Evolutionary conservation across 2,329 filamentous ascomycete genomes (phyloP), one percentile per base, ranked within the genome.

Genomic region (Diplodia scrobiculata): DNA sequence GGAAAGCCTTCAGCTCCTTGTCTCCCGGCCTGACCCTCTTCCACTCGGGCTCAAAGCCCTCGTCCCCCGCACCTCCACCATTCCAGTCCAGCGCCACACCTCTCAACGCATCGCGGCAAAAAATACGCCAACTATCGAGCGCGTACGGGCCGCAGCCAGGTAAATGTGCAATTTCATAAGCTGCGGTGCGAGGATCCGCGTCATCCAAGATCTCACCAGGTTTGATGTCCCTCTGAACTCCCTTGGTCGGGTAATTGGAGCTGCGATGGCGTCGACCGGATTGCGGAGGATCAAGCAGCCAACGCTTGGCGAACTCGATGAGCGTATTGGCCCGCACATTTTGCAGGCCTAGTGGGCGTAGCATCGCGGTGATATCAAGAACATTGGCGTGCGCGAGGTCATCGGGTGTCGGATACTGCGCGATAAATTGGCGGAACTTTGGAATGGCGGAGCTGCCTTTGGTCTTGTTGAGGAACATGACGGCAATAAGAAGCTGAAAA

Each of bases 61-160:
- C 64, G 13, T 60, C 64, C n/a, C 52, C 41, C 70, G 71, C 79
- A 69, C 70, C 84, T 74, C 71, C 80, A 1, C 89, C 90, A 71
- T 87, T 88, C 85, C 89, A 91, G 69, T 88, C 86, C 10, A 78
- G 75, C 1, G 89, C 86, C 19, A 87, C 76, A 0, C 87, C 89
- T 7, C 92, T 84, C 27, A 96, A 76, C 36, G 84, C 82, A 74
- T 97, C 93, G 1, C 93, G 86, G 75, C 92, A 97, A 77, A 97
- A 97, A 69, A 97, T 97, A 2, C 93, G 87, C 91, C 92, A 97
- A 73, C 90, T 93, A 76, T 97, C 93, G 58, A 94, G 81, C 0
- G 91, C 90, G 76, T 97, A 97, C 1, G 87, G 14, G 83, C 17
- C 92, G 65, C 84, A 75, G 64, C 91, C 88, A 0, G 91, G 92